Evolutionary conservation across 2,329 filamentous ascomycete genomes (phyloP), one percentile per base, ranked within the genome.

Genomic region (Hymenoscyphus repandus): DNA sequence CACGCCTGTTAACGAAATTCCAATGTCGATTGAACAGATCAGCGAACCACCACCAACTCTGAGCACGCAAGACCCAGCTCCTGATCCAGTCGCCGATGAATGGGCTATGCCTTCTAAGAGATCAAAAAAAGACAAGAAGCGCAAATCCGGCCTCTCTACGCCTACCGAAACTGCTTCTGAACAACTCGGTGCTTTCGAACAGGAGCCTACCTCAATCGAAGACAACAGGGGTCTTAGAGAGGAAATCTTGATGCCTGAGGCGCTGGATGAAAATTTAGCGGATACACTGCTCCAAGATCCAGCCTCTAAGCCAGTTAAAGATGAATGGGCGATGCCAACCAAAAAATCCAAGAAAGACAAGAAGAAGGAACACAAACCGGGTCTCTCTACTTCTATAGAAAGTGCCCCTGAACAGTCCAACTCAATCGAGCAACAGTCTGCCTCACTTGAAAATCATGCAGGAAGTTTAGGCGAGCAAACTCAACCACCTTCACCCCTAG

Each of bases 321-420:
- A 47, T 17, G 37, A 20, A 36, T 22, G 40, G 20, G 18, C 40
- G 7, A 32, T 43, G n/a, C 32, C 45, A 15, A 44, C 33, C 7
- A 56, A 53, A 17, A 56, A 56, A 20, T 52, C 53, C 6, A 58
- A 58, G 41, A 53, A 53, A 27, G 42, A 45, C 13, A 50, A 40
- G 22, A 58, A 57, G 51, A 59, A 61, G 41, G 46, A 45, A 15
- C 13, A 11, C 5, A 40, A 40, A 40, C 18, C 38, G 4, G 38
- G 43, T 13, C 6, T n/a, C n/a, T n/a, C n/a, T n/a, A n/a, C n/a
- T n/a, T n/a, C n/a, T n/a, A n/a, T n/a, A n/a, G n/a, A n/a, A n/a
- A n/a, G n/a, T n/a, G n/a, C n/a, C n/a, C n/a, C 32, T 13, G 13
- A 34, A 34, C 7, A 34, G 32, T 34, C 32, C 32, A 13, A 13